A percentile compares a stretch with the other conserved stretches of the same genome.
Evolutionary conservation across 805 yeast genomes (phyloP).

Genomic region (Tetrapisispora nanseiensis): DNA sequence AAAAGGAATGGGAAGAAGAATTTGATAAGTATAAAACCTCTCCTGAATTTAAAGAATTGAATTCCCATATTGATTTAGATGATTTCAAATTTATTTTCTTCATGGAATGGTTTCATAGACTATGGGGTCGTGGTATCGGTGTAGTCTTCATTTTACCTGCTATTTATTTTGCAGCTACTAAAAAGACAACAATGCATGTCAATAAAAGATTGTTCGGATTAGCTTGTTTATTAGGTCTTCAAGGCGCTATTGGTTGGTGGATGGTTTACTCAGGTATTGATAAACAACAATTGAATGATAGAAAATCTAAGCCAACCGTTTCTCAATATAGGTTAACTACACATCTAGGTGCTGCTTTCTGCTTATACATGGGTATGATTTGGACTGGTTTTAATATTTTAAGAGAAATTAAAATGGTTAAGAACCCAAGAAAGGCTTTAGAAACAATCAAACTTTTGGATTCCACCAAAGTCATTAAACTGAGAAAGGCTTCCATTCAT

Average conservation of each 20-base stretch:
- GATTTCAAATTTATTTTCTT: conserved; percentile 90
- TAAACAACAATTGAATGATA: conserved; percentile 60
- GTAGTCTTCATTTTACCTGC: conserved; percentile 77
- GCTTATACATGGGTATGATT: conserved; percentile 78
- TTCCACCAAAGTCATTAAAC: conserved; percentile 47
- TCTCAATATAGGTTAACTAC: conserved; percentile 91
- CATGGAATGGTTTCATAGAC: conserved; percentile 97
- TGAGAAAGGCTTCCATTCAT: conserved; percentile 46
- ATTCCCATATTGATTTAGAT: conserved; percentile 71
- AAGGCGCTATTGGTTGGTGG: conserved; percentile 99
- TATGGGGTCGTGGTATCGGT: conserved; percentile 89
- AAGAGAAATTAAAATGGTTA: conserved; percentile 60
- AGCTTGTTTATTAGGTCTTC: conserved; percentile 73
- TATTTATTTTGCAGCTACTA: conserved; percentile 59
- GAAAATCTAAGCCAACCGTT: conserved; percentile 93
- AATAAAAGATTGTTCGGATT: conserved; percentile 62
- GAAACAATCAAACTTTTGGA: conserved; percentile 48
- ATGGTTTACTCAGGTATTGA: conserved; percentile 96
- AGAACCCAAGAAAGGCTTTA: conserved; percentile 50
- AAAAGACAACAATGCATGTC: conserved; percentile 56
- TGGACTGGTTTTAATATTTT: conserved; percentile 83
- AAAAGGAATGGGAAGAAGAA: conserved; percentile 78
- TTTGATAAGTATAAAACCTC: conserved; percentile 71
- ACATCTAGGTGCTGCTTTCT: conserved; percentile 87
- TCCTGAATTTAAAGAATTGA: conserved; percentile 85